A percentile compares a stretch with the other conserved stretches of the same genome.
These are phyloP conservation scores for Phytophthora cryptogea DNA, from an alignment of 352 stramenopile species.

Conservation along the genomic window DNA sequence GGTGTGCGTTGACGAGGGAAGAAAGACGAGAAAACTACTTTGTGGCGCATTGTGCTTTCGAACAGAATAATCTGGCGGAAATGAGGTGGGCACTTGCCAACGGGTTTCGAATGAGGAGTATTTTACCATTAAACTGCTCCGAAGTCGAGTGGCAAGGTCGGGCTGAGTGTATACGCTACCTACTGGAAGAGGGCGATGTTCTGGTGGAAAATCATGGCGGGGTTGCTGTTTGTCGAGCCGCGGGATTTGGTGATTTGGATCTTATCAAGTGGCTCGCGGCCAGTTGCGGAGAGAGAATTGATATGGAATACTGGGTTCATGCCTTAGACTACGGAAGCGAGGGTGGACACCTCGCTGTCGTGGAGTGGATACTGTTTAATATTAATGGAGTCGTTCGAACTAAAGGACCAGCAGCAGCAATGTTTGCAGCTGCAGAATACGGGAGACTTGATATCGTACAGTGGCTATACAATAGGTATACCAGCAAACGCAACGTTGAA, in stretches of 20 bases:
- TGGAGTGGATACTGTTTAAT: conserved; percentile 13
- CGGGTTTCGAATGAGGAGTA: not conserved
- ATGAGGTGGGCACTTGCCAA: conserved; percentile 8
- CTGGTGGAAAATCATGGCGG: not conserved
- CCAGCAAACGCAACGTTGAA: not conserved
- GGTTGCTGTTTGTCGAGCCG: conserved; percentile 7
- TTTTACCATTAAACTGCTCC: no score
- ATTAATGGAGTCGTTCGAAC: conserved; percentile 4
- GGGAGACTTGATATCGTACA: conserved; percentile 12
- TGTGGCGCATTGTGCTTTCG: conserved; percentile 9
- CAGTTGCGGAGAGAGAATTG: not conserved
- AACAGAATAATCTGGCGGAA: conserved; percentile 8
- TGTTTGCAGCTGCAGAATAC: conserved; percentile 15
- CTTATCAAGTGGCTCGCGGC: conserved; percentile 11
- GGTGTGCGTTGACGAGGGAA: not conserved
- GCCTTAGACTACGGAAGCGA: conserved; percentile 2
- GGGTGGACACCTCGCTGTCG: conserved; percentile 1
- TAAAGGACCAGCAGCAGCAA: conserved; percentile 2
- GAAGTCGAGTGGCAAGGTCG: conserved; percentile 1
- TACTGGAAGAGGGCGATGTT: conserved; percentile 7
- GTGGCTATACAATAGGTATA: conserved; percentile 11
- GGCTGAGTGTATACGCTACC: conserved; percentile 5
- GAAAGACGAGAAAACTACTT: not conserved
- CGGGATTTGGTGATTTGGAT: conserved; percentile 13
- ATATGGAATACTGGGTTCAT: no score